Percentiles rank a stretch among this genome's conserved stretches.
phyloP scores from a whole-genome alignment of 177 flowering plant genomes.

The Tripterygium wilfordii region DNA sequence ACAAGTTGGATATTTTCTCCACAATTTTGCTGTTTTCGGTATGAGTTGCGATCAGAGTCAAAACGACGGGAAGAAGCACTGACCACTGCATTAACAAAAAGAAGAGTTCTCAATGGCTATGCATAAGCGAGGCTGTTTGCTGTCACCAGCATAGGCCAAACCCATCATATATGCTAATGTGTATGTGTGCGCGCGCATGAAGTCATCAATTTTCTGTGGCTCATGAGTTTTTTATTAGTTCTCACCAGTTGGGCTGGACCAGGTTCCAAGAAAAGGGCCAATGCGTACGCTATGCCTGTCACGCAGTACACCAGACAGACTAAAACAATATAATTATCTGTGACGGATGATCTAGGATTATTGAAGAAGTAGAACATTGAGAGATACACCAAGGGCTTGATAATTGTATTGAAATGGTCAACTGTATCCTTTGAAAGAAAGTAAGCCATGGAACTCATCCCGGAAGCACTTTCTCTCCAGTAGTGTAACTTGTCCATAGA shows the following conservation, averaged over 20 bases:
- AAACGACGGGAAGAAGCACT: slow-evolving; percentile 89
- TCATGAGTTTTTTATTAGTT: not conserved
- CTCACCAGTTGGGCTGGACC: slow-evolving; percentile 90
- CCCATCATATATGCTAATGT: too few relatives aligned
- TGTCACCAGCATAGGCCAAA: too few relatives aligned
- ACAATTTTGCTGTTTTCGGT: slow-evolving; percentile 20
- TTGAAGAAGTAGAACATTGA: slow-evolving; percentile 98
- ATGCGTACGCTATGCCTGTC: slow-evolving; percentile 83
- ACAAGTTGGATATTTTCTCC: slow-evolving; percentile 35
- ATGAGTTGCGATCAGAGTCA: slow-evolving; percentile 80
- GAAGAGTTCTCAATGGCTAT: not conserved
- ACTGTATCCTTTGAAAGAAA: slow-evolving; percentile 83
- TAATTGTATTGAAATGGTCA: slow-evolving; percentile 71
- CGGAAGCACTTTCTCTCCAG: slow-evolving; percentile 87
- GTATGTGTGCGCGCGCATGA: not conserved
- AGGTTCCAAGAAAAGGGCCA: slow-evolving; percentile 75
- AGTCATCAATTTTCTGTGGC: not conserved
- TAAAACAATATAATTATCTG: slow-evolving; percentile 65
- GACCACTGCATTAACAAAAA: slow-evolving; percentile 72
- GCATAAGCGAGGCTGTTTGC: too few relatives aligned
- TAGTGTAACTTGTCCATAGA: slow-evolving; percentile 77
- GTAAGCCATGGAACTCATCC: slow-evolving; percentile 77
- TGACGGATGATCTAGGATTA: slow-evolving; percentile 84
- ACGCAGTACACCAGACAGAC: slow-evolving; percentile 88
- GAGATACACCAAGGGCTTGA: slow-evolving; percentile 89